Base-by-base conservation (phyloP, 1,139 yeast genomes). In the Ogataea hybrid region DNA sequence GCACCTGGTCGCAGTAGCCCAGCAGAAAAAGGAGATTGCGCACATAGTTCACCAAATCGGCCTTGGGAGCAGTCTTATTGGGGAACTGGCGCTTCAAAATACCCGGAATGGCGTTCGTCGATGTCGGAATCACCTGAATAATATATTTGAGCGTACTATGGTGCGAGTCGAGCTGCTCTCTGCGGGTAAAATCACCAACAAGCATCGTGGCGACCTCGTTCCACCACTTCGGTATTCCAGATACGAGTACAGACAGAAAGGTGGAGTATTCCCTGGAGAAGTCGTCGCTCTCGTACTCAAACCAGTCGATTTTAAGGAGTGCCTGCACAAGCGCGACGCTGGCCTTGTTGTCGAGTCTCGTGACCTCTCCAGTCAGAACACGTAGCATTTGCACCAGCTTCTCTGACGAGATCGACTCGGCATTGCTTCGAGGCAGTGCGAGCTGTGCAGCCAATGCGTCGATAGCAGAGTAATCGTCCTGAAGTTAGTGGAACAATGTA, bases 151-250 rank as follows among this genome's bases (percentile, higher is more conserved):
- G 64, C 27, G 87, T 71, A 15, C 72, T 71, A 65, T 92, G 97
- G 61, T 87, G 95, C 23, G 72, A 65, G 44, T 22, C 56, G 56
- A 61, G 36, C 4, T 32, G 25, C 5, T 33, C 38, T 5, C 49
- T 50, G 16, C 44, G 25, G 8, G 44, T 25, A 32, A 89, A 84
- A 56, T 83, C 89, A 12, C 70, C 53, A 7, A 88, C 75, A 28
- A 90, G 64, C 50, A 78, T 75, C 49, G 73, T 69, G 15, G 85
- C 79, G n/a, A 90, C 88, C 47, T 85, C 94, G 50, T 77, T 76
- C 77, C 94, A 80, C 84, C 95, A 90, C 62, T 82, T 85, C 6
- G 97, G 97, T 47, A 83, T 73, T 31, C 94, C 84, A 5, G 95
- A 84, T 30, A 90, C 88, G 44, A 92, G 70, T 22, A 89, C 87